Conservation (phyloP, 345 rosid genomes). For the Bretschneidera sinensis region DNA sequence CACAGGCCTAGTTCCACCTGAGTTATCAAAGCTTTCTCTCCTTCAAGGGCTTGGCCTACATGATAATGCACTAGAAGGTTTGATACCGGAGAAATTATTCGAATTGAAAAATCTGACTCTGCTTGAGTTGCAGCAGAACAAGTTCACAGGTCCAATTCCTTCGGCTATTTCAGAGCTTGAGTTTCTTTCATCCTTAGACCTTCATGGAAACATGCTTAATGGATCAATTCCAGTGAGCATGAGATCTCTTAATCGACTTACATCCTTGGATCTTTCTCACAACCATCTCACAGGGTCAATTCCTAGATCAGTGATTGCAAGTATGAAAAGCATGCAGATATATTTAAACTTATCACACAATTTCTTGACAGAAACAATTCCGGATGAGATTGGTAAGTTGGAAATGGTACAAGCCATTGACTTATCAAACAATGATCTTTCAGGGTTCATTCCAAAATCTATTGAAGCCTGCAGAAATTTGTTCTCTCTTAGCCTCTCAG, state of each 20-base stretch:
- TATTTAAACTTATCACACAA: constrained; percentile 70
- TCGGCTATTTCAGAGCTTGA: constrained; percentile 47
- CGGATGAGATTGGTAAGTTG: constrained; percentile 66
- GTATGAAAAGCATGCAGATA: constrained; percentile 47
- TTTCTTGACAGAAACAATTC: constrained; percentile 50
- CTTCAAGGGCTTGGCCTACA: constrained; percentile 63
- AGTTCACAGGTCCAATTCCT: constrained; percentile 54
- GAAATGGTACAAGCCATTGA: constrained; percentile 73
- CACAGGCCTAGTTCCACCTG: constrained; percentile 55
- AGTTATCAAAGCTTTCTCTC: constrained; percentile 51
- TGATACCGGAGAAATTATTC: constrained; percentile 50
- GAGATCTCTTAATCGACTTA: constrained; percentile 36
- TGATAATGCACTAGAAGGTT: constrained; percentile 49
- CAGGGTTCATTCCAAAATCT: constrained; percentile 58
- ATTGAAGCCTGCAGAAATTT: constrained; percentile 62
- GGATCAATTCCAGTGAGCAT: constrained; percentile 70
- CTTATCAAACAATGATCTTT: constrained; percentile 60
- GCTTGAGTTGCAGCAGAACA: constrained; percentile 52
- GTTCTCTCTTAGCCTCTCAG: constrained; percentile 63
- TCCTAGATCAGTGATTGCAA: constrained; percentile 37
- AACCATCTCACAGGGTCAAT: constrained; percentile 62
- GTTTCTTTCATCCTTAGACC: constrained; percentile 47
- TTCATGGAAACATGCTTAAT: constrained; percentile 55
- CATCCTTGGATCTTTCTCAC: constrained; percentile 60
- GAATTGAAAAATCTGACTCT: constrained; percentile 49